These are phyloP conservation scores for Akanthomyces uredinophilus DNA, from an alignment of 2,329 filamentous ascomycete species.

Conservation along the genomic window DNA sequence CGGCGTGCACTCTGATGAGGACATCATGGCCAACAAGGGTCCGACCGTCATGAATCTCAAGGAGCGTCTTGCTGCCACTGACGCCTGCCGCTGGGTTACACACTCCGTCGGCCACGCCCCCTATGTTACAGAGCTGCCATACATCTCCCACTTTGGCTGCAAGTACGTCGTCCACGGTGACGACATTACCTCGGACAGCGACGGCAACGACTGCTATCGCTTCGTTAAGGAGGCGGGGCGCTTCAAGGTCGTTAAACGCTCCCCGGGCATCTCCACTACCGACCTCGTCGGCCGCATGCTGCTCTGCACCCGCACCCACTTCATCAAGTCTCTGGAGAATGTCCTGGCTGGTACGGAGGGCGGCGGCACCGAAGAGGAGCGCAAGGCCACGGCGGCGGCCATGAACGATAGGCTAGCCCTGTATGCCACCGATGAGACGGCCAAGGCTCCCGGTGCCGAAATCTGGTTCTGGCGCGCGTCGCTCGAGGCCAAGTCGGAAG, in stretches of 20 bases:
- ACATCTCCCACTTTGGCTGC: slow-evolving; percentile 94
- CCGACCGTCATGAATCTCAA: slow-evolving; percentile 93
- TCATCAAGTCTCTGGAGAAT: slow-evolving; percentile 73
- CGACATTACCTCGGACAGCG: slow-evolving; percentile 92
- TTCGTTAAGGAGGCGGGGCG: slow-evolving; percentile 91
- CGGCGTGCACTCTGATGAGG: slow-evolving; percentile 92
- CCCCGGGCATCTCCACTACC: slow-evolving; percentile 93
- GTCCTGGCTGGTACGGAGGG: slow-evolving; percentile 68
- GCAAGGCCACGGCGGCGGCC: slow-evolving; percentile 54
- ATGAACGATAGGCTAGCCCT: slow-evolving; percentile 75
- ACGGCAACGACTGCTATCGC: slow-evolving; percentile 93
- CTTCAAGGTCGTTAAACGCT: slow-evolving; percentile 96
- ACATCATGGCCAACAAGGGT: slow-evolving; percentile 93
- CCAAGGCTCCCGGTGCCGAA: slow-evolving; percentile 69
- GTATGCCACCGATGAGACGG: slow-evolving; percentile 84
- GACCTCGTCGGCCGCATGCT: slow-evolving; percentile 98
- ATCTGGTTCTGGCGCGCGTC: slow-evolving; percentile 78
- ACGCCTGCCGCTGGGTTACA: slow-evolving; percentile 94
- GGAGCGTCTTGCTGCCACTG: slow-evolving; percentile 84
- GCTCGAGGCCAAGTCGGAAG: slow-evolving; percentile 39
- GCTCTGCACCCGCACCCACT: slow-evolving; percentile 89
- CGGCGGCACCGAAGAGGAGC: slow-evolving; percentile 62
- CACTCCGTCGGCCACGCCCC: slow-evolving; percentile 77
- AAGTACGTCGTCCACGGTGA: slow-evolving; percentile 94
- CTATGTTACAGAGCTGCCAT: slow-evolving; percentile 89